Evolutionary conservation across 352 stramenopile genomes (phyloP).

Genomic region (Phytophthora lateralis): DNA sequence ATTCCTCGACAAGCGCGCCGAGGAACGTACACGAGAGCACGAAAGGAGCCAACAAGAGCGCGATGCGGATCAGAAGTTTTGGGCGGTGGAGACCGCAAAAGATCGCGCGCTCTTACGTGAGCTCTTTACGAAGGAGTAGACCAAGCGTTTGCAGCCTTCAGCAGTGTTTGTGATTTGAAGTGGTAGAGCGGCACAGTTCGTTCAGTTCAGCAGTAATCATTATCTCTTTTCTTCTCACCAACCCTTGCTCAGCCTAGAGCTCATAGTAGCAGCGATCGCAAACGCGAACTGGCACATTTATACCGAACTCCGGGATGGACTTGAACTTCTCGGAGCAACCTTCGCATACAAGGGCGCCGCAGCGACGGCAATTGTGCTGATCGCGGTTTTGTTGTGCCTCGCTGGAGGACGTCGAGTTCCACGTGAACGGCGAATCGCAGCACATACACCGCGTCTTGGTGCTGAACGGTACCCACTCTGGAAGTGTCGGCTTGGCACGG

Average conservation of each 20-base stretch:
- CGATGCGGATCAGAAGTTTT: slow-evolving; percentile 31
- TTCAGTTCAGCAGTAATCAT: slow-evolving; percentile 1
- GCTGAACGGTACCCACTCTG: slow-evolving; percentile 79
- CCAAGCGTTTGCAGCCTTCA: too few species aligned
- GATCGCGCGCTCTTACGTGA: slow-evolving; percentile 30
- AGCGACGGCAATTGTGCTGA: slow-evolving; percentile 90
- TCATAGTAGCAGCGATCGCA: slow-evolving; percentile 90
- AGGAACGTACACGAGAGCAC: slow-evolving; percentile 18
- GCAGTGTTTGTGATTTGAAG: background rate
- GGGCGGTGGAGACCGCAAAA: slow-evolving; percentile 21
- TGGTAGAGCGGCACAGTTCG: background rate
- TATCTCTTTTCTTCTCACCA: background rate
- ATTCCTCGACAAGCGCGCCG: slow-evolving; percentile 20
- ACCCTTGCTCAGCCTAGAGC: slow-evolving; percentile 31
- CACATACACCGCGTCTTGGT: slow-evolving; percentile 89
- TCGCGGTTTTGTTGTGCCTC: slow-evolving; percentile 90
- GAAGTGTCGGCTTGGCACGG: slow-evolving; percentile 54
- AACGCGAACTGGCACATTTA: slow-evolving; percentile 85
- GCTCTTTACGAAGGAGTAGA: slow-evolving; percentile 20
- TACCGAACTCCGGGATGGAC: slow-evolving; percentile 84
- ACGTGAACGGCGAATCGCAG: slow-evolving; percentile 89
- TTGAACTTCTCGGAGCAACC: slow-evolving; percentile 88
- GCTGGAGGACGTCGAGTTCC: slow-evolving; percentile 89
- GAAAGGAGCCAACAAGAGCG: slow-evolving; percentile 21
- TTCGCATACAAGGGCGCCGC: slow-evolving; percentile 80